Evolutionary conservation across 75 land plant species (phyloP), one percentile per base, ranked within the genome.

Genomic region (Cupressus sempervirens): DNA sequence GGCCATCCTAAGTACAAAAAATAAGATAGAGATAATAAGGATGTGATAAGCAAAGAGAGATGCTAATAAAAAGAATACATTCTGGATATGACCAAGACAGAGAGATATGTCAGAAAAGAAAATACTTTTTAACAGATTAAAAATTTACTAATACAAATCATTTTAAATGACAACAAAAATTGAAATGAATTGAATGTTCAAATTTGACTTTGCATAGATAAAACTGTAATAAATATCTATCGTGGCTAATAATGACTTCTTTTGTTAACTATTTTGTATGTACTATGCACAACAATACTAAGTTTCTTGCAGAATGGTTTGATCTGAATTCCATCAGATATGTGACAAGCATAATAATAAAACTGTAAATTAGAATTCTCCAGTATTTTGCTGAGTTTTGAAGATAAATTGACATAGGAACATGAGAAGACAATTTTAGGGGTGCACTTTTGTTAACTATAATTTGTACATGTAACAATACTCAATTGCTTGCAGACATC

Each of bases 1-100:
- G 82, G 14, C 41, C 70, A 85, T 87, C 94, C 91, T 92, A 56
- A 50, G 83, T 72, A n/a, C 4, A 23, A 79, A 41, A 45, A 35
- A 35, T 40, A 23, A 79, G 40, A 79, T 79, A 10, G 45, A 41
- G 40, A 16, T 79, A 45, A 20, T 13, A 72, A 72, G 74, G 36
- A 35, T 35, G 32, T 12, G 50, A 79, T 13, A 79, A 43, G 46
- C 45, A 41, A 45, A 79, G 81, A 79, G 46, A 36, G 43, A 20
- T 45, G 50, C 26, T 4, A 2, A 79, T 20, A 43, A 79, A 8
- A 26, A 79, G 32, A n/a, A 26, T n/a, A 11, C 45, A 12, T 11
- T 10, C 45, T 45, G 13, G 81, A 79, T 41, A 43, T 18, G 13
- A 79, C 13, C 50, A 26, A 43, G 46, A 46, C 29, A n/a, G 30